These are phyloP conservation scores for Tetrahymena borealis DNA, from an alignment of 73 alveolate genomes.

Conservation along the genomic window DNA sequence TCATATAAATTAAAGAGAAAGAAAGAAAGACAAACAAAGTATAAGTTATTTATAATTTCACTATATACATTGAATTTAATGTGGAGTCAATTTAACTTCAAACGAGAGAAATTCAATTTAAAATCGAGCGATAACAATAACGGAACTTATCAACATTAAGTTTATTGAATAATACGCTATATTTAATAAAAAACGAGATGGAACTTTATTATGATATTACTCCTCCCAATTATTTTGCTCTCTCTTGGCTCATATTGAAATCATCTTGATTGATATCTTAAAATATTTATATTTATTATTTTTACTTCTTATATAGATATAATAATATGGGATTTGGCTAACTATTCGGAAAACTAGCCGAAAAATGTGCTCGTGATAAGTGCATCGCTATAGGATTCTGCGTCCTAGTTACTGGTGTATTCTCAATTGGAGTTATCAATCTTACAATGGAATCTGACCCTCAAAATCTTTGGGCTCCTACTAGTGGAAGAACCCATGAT, in stretches of 20 bases:
- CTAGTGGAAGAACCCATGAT: constrained; percentile 64
- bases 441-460: constrained; percentile 31
- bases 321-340: neutral
- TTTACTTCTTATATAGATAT: neutral
- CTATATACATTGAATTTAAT: neutral
- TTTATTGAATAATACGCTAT: too few relatives aligned
- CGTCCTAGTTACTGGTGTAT: constrained; percentile 25
- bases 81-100: neutral
- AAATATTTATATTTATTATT: neutral
- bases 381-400: constrained; percentile 24
- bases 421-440: constrained; percentile 21
- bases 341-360: neutral
- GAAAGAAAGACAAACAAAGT: neutral
- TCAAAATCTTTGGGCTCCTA: constrained; percentile 86
- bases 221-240: too few relatives aligned
- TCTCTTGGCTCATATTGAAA: too few relatives aligned
- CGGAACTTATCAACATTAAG: too few relatives aligned
- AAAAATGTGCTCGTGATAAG: constrained; percentile 16
- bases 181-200: too few relatives aligned
- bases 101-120: neutral
- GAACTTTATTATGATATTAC: too few relatives aligned
- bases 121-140: too few relatives aligned
- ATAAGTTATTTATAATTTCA: neutral
- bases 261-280: too few relatives aligned
- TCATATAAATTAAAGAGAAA: neutral